Percentiles rank a stretch among this genome's conserved stretches.
Evolutionary conservation across 768 basidiomycete species (phyloP).

Genomic region (Cystobasidium onofrii): DNA sequence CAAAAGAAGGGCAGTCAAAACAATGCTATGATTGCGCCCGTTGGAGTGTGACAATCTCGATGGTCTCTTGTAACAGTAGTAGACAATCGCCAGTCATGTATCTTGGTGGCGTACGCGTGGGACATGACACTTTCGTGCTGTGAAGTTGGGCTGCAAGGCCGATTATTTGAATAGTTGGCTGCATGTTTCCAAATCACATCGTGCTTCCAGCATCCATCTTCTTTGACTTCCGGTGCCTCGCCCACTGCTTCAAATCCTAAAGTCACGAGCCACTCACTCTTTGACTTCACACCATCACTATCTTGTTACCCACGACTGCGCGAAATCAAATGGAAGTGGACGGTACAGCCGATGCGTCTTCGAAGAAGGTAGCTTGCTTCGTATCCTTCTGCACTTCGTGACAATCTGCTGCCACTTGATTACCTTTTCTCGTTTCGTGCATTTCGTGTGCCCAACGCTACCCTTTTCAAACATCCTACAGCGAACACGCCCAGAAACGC

Average conservation of each 20-base stretch:
- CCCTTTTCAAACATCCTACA: neutral
- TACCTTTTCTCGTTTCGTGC: neutral
- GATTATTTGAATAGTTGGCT: too few species aligned
- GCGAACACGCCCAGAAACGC: neutral
- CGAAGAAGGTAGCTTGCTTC: neutral
- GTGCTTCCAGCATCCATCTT: too few species aligned
- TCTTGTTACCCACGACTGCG: neutral
- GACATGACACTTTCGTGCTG: neutral
- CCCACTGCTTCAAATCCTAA: too few species aligned
- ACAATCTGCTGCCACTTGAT: conserved; percentile 3
- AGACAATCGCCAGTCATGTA: neutral
- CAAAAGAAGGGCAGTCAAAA: conserved; percentile 2
- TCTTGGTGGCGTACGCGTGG: neutral
- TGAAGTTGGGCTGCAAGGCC: too few species aligned
- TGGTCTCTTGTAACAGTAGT: neutral
- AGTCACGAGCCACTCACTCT: too few species aligned
- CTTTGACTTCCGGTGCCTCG: too few species aligned
- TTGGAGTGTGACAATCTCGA: neutral
- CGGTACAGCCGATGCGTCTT: neutral
- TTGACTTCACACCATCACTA: too few species aligned
- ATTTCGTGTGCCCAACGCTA: neutral
- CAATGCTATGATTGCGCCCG: conserved; percentile 11
- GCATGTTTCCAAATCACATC: too few species aligned
- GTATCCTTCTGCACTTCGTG: neutral
- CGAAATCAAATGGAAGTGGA: neutral